Evolutionary conservation across 495 filamentous ascomycete genomes (phyloP), one percentile per base, ranked within the genome.

Genomic region (Penicillium nucicola): DNA sequence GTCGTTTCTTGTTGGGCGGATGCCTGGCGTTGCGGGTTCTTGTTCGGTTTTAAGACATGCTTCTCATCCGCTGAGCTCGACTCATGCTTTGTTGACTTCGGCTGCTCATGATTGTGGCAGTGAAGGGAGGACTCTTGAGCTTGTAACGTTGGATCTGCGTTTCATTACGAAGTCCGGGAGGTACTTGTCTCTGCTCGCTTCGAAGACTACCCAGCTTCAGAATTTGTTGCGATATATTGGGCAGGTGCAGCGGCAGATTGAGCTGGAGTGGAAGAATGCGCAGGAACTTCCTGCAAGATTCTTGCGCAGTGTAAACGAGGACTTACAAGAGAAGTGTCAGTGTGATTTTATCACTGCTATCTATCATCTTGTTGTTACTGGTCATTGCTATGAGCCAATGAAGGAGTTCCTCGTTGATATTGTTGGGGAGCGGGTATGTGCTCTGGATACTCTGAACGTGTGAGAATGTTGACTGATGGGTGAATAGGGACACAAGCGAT

Each of bases 351-450:
- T 87, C 1, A 84, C 89, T 41, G 88, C 86, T 13, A 67, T 92
- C 23, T 96, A 89, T 66, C 91, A 97, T 63, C 76, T 95, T 1
- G 87, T 91, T 9, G 83, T 87, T 7, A 96, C 91, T 6, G 92
- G 92, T 0, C 78, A 92, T 65, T 91, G 88, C 17, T 86, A 84
- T 56, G 77, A 82, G 17, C 77, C 81, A 18, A 74, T 97, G 43
- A 82, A 80, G 58, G 93, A 97, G 62, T 98, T 95, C 83, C 69
- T 98, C 2, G 82, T 92, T 5, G 92, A 97, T 68, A 86, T 87
- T 54, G 69, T 98, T 22, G 83, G 82, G 22, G 93, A 97, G 57
- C 77, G 89, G 58, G 91, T 93, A 78, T 51, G 78, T 56, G 1
- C 42, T 1, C 32, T 17, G 23, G 32, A 30, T 15, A 47, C 23